A percentile compares a stretch with the other conserved stretches of the same genome.
Conservation (phyloP, 1,284 basidiomycete genomes). For the Heterobasidion annosum region DNA sequence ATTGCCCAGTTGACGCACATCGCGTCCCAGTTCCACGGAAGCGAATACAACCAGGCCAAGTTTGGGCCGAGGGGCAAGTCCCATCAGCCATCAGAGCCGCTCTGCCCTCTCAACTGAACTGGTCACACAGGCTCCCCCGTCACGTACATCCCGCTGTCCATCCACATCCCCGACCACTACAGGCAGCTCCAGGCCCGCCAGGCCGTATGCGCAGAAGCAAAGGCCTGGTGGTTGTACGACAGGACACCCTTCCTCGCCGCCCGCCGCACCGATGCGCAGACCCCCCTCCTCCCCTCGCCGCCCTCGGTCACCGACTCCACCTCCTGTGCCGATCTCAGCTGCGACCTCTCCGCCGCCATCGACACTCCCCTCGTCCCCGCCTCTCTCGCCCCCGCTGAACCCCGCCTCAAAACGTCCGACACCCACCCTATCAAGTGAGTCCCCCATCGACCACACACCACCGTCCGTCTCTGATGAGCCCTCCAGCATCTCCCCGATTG, state of each 20-base stretch:
- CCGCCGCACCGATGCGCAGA: not conserved
- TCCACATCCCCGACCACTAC: constrained; percentile 60
- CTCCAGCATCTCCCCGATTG: constrained; percentile 52
- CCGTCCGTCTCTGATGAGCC: not conserved
- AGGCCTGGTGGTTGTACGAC: constrained; percentile 47
- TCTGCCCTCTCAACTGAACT: not conserved
- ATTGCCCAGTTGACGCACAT: constrained; percentile 41
- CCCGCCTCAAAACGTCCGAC: constrained; percentile 61
- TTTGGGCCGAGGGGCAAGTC: constrained; percentile 55
- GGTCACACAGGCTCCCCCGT: constrained; percentile 38
- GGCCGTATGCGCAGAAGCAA: constrained; percentile 28
- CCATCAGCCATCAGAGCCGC: not conserved
- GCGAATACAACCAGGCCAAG: constrained; percentile 74
- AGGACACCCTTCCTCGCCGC: constrained; percentile 3
- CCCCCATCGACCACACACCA: constrained; percentile 11
- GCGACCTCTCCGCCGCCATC: constrained; percentile 44
- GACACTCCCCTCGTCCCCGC: constrained; percentile 29
- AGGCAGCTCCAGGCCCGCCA: constrained; percentile 54
- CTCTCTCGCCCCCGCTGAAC: constrained; percentile 7
- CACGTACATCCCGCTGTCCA: constrained; percentile 62
- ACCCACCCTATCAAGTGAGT: constrained; percentile 80
- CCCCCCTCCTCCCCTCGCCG: constrained; percentile 8
- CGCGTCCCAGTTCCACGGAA: constrained; percentile 75
- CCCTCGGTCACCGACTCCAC: constrained; percentile 15
- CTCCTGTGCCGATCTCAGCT: constrained; percentile 7